Evolutionary conservation across 345 rosid genomes (phyloP).

Genomic region (Trapa incisa): DNA sequence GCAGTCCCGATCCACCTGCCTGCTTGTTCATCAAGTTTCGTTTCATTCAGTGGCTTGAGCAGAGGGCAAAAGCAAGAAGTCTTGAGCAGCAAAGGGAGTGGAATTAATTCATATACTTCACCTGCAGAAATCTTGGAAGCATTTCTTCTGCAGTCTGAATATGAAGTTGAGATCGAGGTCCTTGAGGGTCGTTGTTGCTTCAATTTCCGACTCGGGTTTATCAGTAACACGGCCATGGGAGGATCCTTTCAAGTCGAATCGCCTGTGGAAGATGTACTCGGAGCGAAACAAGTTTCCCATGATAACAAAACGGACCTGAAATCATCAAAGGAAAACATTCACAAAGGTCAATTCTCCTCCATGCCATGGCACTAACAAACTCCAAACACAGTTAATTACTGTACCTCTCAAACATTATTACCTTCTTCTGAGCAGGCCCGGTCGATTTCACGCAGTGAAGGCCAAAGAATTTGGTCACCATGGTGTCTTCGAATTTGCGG

Average conservation of each 20-base stretch:
- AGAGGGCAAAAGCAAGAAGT: background rate
- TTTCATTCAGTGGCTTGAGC: background rate
- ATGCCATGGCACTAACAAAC: background rate
- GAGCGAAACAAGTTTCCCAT: constrained; percentile 94
- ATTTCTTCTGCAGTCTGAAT: constrained; percentile 53
- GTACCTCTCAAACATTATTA: constrained; percentile 16
- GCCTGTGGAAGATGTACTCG: constrained; percentile 59
- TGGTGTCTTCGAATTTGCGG: constrained; percentile 69
- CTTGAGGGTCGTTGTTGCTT: constrained; percentile 79
- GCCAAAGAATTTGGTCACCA: constrained; percentile 88
- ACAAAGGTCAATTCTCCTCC: background rate
- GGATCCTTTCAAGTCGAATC: constrained; percentile 94
- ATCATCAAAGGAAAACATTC: constrained; percentile 12
- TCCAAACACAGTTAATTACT: background rate
- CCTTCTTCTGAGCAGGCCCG: constrained; percentile 81
- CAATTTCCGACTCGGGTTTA: constrained; percentile 78
- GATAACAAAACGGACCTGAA: constrained; percentile 76
- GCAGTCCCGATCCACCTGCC: constrained; percentile 93
- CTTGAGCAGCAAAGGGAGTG: background rate
- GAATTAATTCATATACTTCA: constrained; percentile 8
- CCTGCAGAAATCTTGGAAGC: constrained; percentile 96
- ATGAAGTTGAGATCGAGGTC: constrained; percentile 86
- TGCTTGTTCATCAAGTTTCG: constrained; percentile 16
- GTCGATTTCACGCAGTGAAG: constrained; percentile 90
- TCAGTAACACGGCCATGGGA: constrained; percentile 85